A percentile compares a stretch with the other conserved stretches of the same genome.
phyloP scores from a whole-genome alignment of 2,329 filamentous ascomycete genomes.

The Dothideomycetidae sp. region DNA sequence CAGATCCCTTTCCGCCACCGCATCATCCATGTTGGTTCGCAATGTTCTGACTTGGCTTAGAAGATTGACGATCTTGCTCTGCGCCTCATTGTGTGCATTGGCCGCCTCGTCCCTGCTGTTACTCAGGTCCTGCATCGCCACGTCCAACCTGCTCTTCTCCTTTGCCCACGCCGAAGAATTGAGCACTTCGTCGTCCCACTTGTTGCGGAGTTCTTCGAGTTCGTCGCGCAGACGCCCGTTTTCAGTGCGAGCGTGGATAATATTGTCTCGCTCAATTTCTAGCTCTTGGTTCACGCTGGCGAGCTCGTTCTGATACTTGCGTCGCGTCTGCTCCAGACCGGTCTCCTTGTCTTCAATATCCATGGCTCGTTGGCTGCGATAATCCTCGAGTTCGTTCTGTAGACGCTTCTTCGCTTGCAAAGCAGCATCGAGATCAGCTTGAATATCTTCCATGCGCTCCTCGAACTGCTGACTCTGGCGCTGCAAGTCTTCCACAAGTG shows the following conservation, averaged over 20 bases:
- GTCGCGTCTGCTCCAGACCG: constrained; percentile 89
- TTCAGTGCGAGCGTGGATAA: constrained; percentile 69
- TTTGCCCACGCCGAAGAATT: constrained; percentile 98
- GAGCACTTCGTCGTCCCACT: constrained; percentile 96
- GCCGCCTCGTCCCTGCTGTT: constrained; percentile 89
- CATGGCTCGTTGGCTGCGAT: constrained; percentile 84
- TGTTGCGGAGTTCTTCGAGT: constrained; percentile 81
- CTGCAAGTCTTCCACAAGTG: constrained; percentile 75
- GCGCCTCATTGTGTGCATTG: constrained; percentile 84
- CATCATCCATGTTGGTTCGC: constrained; percentile 71
- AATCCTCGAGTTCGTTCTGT: constrained; percentile 95
- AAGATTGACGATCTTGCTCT: constrained; percentile 80
- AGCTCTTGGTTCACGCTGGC: constrained; percentile 80
- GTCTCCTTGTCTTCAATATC: constrained; percentile 95
- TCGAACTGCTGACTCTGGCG: constrained; percentile 80
- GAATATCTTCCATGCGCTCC: constrained; percentile 79
- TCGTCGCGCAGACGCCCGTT: constrained; percentile 85
- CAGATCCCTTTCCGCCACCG: constrained; percentile 69
- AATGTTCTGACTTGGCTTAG: constrained; percentile 79
- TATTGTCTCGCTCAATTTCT: constrained; percentile 82
- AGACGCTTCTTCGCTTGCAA: constrained; percentile 84
- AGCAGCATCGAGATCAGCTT: constrained; percentile 73
- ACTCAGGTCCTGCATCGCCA: constrained; percentile 74
- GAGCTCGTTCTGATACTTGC: constrained; percentile 93
- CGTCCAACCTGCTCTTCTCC: constrained; percentile 84